Percentiles rank a stretch among this genome's conserved stretches.
Evolutionary conservation across 2,329 filamentous ascomycete genomes (phyloP).

Genomic region (Aspergillus nomiae): DNA sequence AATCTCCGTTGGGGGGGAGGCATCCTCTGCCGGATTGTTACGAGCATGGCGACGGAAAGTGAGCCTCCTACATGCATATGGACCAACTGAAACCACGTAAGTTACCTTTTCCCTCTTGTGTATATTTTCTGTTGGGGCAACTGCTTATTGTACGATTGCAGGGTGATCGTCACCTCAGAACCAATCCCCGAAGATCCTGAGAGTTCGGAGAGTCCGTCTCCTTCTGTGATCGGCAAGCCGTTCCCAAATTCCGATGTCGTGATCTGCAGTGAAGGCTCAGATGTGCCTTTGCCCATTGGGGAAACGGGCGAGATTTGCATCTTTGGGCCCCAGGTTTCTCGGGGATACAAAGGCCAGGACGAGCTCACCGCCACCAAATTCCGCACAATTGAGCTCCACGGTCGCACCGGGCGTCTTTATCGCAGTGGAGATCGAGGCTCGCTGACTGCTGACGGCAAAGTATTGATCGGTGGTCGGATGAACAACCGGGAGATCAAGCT

Average conservation of each 20-base stretch:
- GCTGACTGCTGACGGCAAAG: background rate
- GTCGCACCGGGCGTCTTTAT: background rate
- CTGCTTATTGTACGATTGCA: background rate
- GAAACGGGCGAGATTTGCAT: background rate
- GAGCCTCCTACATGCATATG: background rate
- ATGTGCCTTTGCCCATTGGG: background rate
- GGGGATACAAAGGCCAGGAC: background rate
- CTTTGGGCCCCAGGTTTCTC: background rate
- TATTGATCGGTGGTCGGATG: background rate
- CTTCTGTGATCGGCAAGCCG: background rate
- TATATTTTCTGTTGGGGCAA: background rate
- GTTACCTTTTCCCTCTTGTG: background rate
- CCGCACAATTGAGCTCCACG: background rate
- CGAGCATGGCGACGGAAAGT: background rate
- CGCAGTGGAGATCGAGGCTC: background rate
- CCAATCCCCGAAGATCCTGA: background rate
- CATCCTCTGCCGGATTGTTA: background rate
- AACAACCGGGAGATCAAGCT: background rate
- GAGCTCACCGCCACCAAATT: background rate
- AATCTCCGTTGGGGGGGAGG: background rate
- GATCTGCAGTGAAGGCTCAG: background rate
- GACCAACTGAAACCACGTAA: background rate
- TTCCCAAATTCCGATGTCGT: background rate
- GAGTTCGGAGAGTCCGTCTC: background rate
- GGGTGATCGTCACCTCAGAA: background rate